These are phyloP conservation scores for Kodamaea plutei DNA, from an alignment of 1,139 yeast genomes.

Conservation along the genomic window DNA sequence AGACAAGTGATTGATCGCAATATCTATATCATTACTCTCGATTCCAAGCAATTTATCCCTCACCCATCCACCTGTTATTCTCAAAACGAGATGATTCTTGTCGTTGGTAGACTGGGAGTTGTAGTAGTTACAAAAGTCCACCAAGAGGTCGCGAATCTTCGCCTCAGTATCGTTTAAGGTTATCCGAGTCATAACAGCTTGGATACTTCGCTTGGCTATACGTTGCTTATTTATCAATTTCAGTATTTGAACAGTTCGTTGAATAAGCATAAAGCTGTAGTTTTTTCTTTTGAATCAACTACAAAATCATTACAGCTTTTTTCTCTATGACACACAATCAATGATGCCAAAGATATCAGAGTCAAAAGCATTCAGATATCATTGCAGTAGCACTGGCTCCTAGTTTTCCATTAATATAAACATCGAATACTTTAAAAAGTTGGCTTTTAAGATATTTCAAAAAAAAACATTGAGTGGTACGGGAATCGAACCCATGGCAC, in stretches of 20 bases:
- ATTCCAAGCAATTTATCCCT: conserved; percentile 84
- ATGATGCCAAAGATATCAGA: too few species aligned
- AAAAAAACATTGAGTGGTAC: conserved; percentile 56
- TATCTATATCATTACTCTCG: conserved; percentile 82
- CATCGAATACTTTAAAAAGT: too few species aligned
- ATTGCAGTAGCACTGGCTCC: too few species aligned
- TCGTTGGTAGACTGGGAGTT: conserved; percentile 17
- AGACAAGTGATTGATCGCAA: conserved; percentile 77
- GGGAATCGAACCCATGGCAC: conserved; percentile 82
- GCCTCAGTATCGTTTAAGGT: conserved; percentile 44
- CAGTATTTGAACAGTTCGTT: background rate
- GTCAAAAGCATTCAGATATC: too few species aligned
- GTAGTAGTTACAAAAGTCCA: conserved; percentile 38
- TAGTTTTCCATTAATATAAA: too few species aligned
- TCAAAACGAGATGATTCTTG: conserved; percentile 44
- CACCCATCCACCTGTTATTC: conserved; percentile 99
- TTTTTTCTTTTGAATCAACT: too few species aligned
- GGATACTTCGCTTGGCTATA: background rate
- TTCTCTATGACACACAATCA: background rate
- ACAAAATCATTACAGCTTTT: background rate
- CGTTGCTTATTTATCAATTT: background rate
- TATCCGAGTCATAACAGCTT: conserved; percentile 17
- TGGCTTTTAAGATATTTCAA: too few species aligned
- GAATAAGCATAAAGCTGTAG: too few species aligned
- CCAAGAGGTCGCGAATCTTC: conserved; percentile 43